Evolutionary conservation across 495 filamentous ascomycete genomes (phyloP).

Genomic region (Lepidopterella palustris): DNA sequence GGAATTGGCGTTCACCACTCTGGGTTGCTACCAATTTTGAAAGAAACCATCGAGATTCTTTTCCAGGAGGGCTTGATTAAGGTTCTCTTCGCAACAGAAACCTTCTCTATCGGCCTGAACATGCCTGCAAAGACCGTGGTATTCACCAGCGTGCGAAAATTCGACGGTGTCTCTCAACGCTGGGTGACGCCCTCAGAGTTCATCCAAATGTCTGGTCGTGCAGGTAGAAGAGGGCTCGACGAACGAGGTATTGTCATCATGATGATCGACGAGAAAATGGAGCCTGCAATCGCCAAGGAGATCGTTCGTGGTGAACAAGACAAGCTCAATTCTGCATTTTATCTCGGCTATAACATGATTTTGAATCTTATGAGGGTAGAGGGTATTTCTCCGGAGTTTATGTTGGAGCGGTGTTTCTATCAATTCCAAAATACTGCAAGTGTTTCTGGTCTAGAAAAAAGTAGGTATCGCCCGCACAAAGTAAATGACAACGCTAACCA

Average conservation of each 20-base stretch:
- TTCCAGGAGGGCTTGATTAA: conserved; percentile 99
- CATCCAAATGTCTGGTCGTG: conserved; percentile 96
- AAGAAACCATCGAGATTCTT: conserved; percentile 97
- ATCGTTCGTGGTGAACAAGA: conserved; percentile 97
- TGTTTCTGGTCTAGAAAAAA: conserved; percentile 70
- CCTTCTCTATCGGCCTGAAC: conserved; percentile 96
- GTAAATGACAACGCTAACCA: conserved; percentile 24
- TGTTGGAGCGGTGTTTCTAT: conserved; percentile 94
- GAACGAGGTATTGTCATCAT: conserved; percentile 98
- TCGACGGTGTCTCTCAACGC: conserved; percentile 72
- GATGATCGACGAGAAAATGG: conserved; percentile 97
- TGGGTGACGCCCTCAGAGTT: conserved; percentile 95
- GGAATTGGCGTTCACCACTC: conserved; percentile 98
- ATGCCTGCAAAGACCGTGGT: conserved; percentile 99
- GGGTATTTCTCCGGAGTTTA: conserved; percentile 91
- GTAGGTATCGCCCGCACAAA: conserved; percentile 30
- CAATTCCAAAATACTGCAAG: conserved; percentile 94
- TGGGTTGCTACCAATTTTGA: conserved; percentile 88
- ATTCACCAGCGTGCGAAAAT: conserved; percentile 93
- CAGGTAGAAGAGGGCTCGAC: conserved; percentile 92
- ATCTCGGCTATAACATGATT: conserved; percentile 99
- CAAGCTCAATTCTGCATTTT: conserved; percentile 92
- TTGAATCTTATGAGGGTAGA: conserved; percentile 93
- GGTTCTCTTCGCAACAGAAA: conserved; percentile 95
- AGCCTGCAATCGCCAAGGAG: conserved; percentile 83